Evolutionary conservation across 345 rosid species (phyloP).

Genomic region (Salix caprea): DNA sequence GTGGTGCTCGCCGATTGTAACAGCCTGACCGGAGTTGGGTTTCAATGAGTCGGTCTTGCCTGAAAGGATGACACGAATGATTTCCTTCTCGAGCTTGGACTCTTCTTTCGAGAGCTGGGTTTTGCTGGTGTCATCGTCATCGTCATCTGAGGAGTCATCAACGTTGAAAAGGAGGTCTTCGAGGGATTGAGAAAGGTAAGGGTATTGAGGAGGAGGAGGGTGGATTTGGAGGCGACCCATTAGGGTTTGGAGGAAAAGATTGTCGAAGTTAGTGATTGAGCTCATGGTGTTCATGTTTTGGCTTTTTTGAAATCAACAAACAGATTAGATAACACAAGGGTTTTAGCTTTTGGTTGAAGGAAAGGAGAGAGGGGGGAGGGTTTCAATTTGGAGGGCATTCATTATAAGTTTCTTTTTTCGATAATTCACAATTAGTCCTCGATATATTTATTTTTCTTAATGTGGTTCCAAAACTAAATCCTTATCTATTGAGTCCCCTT

Average conservation of each 20-base stretch:
- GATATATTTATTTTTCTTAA: no score
- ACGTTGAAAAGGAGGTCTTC: constrained; percentile 62
- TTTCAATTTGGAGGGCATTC: no score
- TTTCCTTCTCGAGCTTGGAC: constrained; percentile 76
- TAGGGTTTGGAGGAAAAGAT: constrained; percentile 66
- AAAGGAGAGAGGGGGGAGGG: no score
- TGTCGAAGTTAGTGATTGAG: constrained; percentile 65
- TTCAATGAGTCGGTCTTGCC: constrained; percentile 70
- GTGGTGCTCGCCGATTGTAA: constrained; percentile 79
- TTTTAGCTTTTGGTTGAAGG: no score
- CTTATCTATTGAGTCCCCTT: no score
- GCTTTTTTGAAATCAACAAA: neutral
- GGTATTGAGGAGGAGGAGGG: constrained; percentile 38
- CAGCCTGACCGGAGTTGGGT: constrained; percentile 94
- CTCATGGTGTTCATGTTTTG: constrained; percentile 35
- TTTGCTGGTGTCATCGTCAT: constrained; percentile 5
- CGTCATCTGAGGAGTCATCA: constrained; percentile 37
- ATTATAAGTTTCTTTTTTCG: no score
- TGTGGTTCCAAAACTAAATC: no score
- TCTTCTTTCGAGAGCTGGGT: constrained; percentile 70
- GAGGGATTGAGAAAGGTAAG: constrained; percentile 64
- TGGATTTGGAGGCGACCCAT: constrained; percentile 85
- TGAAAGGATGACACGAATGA: constrained; percentile 60
- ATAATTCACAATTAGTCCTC: no score
- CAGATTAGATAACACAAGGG: no score